These are phyloP conservation scores for Hemisphaericaspora xylofermentans DNA, from an alignment of 1,139 yeast species.

Conservation along the genomic window DNA sequence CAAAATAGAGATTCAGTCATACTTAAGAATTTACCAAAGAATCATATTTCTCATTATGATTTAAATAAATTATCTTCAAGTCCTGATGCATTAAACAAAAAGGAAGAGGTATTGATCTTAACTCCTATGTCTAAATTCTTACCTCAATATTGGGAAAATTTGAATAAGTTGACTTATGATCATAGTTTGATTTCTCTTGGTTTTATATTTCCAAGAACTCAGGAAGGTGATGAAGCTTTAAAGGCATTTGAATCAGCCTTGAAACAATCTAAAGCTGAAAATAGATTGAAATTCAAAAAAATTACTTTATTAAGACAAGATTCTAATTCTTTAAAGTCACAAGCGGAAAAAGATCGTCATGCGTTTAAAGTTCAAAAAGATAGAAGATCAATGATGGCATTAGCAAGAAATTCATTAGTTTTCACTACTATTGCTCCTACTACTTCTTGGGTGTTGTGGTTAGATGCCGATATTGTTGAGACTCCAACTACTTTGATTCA, in stretches of 20 bases:
- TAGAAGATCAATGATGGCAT: constrained; percentile 86
- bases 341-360: constrained; percentile 75
- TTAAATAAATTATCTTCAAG: constrained; percentile 74
- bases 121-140: constrained; percentile 89
- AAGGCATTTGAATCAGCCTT: constrained; percentile 70
- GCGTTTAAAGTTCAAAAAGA: constrained; percentile 78
- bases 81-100: constrained; percentile 65
- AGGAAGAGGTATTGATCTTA: constrained; percentile 78
- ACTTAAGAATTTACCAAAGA: constrained; percentile 65
- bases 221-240: constrained; percentile 78
- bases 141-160: constrained; percentile 83
- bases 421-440: constrained; percentile 88
- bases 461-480: constrained; percentile 91
- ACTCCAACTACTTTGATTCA: constrained; percentile 79
- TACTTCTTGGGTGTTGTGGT: constrained; percentile 94
- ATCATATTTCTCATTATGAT: constrained; percentile 82
- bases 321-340: constrained; percentile 66
- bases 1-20: constrained; percentile 46
- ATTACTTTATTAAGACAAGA: constrained; percentile 90
- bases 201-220: constrained; percentile 80
- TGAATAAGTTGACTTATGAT: constrained; percentile 74
- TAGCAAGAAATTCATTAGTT: constrained; percentile 87
- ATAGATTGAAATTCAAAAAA: constrained; percentile 65
- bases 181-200: constrained; percentile 84
- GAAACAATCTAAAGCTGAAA: constrained; percentile 55